Base-by-base conservation (phyloP, 2,329 filamentous ascomycete species). In the Pseudocercospora macadamiae region DNA sequence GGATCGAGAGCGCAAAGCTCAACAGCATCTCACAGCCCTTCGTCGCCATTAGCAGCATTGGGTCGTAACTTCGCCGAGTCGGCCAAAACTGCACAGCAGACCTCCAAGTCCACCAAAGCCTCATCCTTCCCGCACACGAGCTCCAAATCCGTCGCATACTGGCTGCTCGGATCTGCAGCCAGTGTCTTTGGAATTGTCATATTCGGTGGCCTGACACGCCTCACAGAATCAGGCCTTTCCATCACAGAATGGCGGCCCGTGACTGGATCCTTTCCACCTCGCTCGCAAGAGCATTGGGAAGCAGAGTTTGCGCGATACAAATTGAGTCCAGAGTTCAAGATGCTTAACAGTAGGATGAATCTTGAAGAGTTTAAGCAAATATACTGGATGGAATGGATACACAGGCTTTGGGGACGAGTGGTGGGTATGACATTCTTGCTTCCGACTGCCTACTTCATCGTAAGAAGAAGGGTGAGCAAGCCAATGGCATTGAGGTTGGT, bases 171-270 rank as follows among this genome's bases (percentile, higher is more conserved):
- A 47, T 97, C 93, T 68, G 93, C 95, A 1, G 89, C 86, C 42
- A 96, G 91, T 73, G 95, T 97, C 53, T 99, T 97, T 76, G 95
- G 95, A 60, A 96, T 99, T 69, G 93, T 99, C 52, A 86, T 99
- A 44, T 96, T 96, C 75, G 95, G 95, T 58, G 95, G 95, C 4
- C 81, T 99, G 67, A 99, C 95, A 26, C 83, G 95, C 59, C 82
- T 99, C 67, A 99, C 95, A 3, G 95, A 99, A 78, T 99, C 95
- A 66, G 95, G 93, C 45, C 83, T 99, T 66, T 97, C 93, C 74
- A 99, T 99, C 70, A 99, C 95, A 64, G 95, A 99, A 89, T 99
- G 95, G 95, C 89, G 88, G 67, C 95, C 95, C 51, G 93, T 99
- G 42, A 97, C 95, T 8, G 95, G 95, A 66, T 93, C 92, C 14